Evolutionary conservation across 257 asterid genomes (phyloP).

Genomic region (Nicotiana attenuata): DNA sequence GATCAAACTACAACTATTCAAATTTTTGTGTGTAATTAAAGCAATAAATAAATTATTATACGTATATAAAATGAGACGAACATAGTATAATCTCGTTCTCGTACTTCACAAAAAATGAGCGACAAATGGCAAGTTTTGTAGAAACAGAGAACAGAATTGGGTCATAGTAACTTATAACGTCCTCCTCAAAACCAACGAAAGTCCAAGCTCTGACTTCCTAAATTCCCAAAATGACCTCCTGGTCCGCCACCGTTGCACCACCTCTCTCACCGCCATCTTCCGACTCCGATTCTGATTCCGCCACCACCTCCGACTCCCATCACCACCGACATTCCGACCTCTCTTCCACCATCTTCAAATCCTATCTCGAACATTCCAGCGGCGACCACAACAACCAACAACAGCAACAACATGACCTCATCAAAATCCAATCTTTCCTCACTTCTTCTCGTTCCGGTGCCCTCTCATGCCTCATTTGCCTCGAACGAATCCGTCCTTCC

Average conservation of each 20-base stretch:
- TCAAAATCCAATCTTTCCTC: constrained; percentile 85
- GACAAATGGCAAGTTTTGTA: not conserved
- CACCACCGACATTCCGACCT: constrained; percentile 53
- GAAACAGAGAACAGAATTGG: not conserved
- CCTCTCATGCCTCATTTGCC: constrained; percentile 96
- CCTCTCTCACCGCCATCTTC: constrained; percentile 45
- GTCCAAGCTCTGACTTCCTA: not conserved
- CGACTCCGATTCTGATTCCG: constrained; percentile 60
- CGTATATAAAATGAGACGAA: too few species aligned
- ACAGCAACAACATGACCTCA: constrained; percentile 47
- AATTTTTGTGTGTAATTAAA: too few species aligned
- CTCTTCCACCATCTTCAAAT: constrained; percentile 77
- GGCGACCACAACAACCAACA: constrained; percentile 16
- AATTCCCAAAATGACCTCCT: constrained; percentile 35
- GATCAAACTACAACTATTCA: too few species aligned
- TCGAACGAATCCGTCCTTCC: constrained; percentile 72
- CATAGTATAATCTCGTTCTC: too few species aligned
- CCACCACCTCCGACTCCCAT: constrained; percentile 25
- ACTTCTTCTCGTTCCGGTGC: constrained; percentile 86
- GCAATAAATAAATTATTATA: too few species aligned
- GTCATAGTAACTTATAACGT: not conserved
- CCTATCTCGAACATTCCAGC: constrained; percentile 61
- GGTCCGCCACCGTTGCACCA: constrained; percentile 27
- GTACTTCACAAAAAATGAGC: too few species aligned
- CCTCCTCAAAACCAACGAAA: not conserved